Evolutionary conservation across 805 yeast species (phyloP), one percentile per base, ranked within the genome.

Genomic region (Hanseniaspora singularis): DNA sequence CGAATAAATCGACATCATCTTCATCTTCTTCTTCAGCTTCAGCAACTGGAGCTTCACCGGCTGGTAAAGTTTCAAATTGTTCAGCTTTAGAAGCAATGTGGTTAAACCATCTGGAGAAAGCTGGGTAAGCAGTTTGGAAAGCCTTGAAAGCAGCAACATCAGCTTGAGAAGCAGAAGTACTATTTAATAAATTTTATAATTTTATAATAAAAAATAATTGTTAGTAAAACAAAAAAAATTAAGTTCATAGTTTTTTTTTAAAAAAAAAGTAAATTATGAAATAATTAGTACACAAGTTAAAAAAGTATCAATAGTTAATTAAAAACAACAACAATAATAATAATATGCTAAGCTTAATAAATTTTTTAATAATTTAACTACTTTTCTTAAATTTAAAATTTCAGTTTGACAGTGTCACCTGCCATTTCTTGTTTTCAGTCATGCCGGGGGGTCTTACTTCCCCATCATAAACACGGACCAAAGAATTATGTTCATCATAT

Each of bases 391-490:
- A n/a, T n/a, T 18, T 28, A 3, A 38, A 34, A 33, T 18, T n/a
- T 47, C 50, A 47, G 50, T 16, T 10, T 20, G 47, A 48, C 45
- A 42, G 50, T 20, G 50, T 48, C 50, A 41, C 46, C 51, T 45
- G 48, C 60, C 64, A 51, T 53, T 57, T 60, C 62, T 58, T 70
- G 7, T 68, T 80, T 78, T 77, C 84, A 82, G 88, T 84, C 94
- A 85, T 79, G 78, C 79, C 83, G 80, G 88, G 48, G 76, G 94
- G 94, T 81, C 89, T 82, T 82, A 79, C 69, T 71, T 85, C 94
- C 79, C 48, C 87, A 83, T 85, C 94, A 77, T 81, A 81, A 84
- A 84, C 94, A 83, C 88, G 94, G 94, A 83, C 94, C 94, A 83
- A 56, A 57, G 60, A 57, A 80, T 72, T 60, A 64, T 62, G 70